Percentiles rank a stretch among this genome's conserved stretches.
Evolutionary conservation across 768 basidiomycete species (phyloP).

Genomic region (Boletus pseudo-olivaceus): DNA sequence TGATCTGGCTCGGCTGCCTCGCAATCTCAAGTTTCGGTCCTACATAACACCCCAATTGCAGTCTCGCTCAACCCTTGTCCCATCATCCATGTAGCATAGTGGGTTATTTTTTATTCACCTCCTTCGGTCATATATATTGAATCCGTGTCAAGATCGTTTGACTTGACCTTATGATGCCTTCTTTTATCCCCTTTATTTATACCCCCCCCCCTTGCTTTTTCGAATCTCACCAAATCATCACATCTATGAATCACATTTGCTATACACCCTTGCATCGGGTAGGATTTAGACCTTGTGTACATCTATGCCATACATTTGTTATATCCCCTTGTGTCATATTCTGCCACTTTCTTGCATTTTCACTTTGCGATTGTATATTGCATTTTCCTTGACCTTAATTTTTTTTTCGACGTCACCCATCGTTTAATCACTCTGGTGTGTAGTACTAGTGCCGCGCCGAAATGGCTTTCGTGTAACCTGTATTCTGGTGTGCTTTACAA

Average conservation of each 20-base stretch:
- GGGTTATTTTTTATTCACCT: background rate
- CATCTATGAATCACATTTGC: constrained; percentile 6
- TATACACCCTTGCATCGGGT: constrained; percentile 15
- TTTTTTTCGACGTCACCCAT: constrained; percentile 4
- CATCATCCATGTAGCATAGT: constrained; percentile 13
- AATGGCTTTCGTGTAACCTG: constrained; percentile 12
- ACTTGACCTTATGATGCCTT: background rate
- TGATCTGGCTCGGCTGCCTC: constrained; percentile 54
- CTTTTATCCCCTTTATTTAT: background rate
- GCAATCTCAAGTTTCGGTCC: constrained; percentile 43
- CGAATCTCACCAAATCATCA: constrained; percentile 1
- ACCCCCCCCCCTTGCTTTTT: background rate
- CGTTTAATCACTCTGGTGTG: constrained; percentile 18
- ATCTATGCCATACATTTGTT: constrained; percentile 9
- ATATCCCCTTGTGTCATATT: constrained; percentile 15
- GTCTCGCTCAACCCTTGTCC: background rate
- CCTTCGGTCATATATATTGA: constrained; percentile 2
- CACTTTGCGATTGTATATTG: constrained; percentile 20
- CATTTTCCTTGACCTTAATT: constrained; percentile 4
- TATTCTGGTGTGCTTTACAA: background rate
- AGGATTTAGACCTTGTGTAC: constrained; percentile 24
- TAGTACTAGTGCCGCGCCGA: constrained; percentile 17
- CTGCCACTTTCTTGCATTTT: constrained; percentile 4
- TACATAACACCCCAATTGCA: constrained; percentile 7
- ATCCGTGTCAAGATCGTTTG: background rate